Conservation (phyloP, 257 asterid genomes). For the Voacanga thouarsii region DNA sequence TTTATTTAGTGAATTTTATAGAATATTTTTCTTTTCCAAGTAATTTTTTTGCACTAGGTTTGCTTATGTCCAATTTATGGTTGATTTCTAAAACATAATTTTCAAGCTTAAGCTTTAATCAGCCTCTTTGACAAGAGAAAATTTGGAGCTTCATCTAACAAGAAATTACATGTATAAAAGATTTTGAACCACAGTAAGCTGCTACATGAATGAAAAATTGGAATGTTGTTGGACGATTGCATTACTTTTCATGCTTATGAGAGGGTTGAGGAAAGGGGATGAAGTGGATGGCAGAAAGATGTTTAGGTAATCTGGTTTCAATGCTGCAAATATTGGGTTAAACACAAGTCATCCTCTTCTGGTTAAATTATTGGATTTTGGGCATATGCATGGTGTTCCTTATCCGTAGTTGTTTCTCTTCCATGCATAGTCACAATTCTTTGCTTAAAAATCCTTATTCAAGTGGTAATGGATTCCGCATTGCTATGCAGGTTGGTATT, state of each 20-base stretch:
- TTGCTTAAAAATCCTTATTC: neutral
- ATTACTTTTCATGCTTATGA: neutral
- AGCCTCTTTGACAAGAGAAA: neutral
- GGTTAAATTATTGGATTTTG: neutral
- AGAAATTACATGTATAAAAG: neutral
- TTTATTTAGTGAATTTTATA: neutral
- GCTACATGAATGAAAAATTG: neutral
- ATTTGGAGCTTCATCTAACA: neutral
- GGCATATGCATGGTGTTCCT: neutral
- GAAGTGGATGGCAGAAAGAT: neutral
- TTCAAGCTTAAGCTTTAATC: neutral
- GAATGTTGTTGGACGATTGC: neutral
- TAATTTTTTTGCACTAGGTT: neutral
- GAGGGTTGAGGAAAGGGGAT: neutral
- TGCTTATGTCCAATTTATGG: neutral
- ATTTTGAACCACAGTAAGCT: too few species aligned
- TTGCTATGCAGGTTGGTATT: conserved; percentile 72
- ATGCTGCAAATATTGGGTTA: neutral
- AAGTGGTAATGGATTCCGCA: conserved; percentile 2
- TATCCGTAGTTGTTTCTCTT: neutral
- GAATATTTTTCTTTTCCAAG: neutral
- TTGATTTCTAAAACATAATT: too few species aligned
- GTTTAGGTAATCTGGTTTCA: neutral
- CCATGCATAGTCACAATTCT: neutral
- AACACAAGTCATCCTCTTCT: neutral